A percentile compares a stretch with the other conserved stretches of the same genome.
Evolutionary conservation across 2,329 filamentous ascomycete species (phyloP).

Genomic region (Trichoderma sp.): DNA sequence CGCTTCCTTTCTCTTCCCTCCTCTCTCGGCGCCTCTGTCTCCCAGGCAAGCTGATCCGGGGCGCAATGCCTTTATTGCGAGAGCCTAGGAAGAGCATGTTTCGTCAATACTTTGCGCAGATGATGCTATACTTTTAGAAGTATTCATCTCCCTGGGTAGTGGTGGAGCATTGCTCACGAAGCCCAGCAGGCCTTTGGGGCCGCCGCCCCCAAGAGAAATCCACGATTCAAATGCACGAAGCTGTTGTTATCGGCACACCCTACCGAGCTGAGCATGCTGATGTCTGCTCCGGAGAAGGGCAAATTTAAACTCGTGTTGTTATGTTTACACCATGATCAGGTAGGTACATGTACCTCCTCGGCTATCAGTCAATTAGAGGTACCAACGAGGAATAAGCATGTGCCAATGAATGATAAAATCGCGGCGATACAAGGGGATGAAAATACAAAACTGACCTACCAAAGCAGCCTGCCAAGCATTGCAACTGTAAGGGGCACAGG

Average conservation of each 20-base stretch:
- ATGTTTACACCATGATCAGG: background rate
- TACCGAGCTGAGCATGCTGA: background rate
- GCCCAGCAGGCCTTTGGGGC: background rate
- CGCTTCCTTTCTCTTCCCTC: background rate
- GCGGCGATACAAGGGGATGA: background rate
- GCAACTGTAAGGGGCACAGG: background rate
- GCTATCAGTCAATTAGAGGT: background rate
- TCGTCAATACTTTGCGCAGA: too few species aligned
- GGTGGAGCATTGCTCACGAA: background rate
- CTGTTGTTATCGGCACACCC: background rate
- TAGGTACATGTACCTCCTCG: background rate
- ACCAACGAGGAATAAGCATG: background rate
- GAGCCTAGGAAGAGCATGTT: background rate
- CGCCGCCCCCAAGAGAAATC: background rate
- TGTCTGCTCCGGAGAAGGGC: background rate
- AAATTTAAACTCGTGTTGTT: background rate
- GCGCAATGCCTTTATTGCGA: background rate
- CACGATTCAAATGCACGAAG: background rate
- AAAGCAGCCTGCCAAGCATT: conserved; percentile 5
- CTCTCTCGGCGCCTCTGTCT: background rate
- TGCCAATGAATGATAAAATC: background rate
- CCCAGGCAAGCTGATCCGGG: background rate
- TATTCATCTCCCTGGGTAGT: background rate
- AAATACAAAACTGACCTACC: background rate
- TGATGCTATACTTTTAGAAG: too few species aligned